Evolutionary conservation across 371 early-diverging fungal species (phyloP), one percentile per base, ranked within the genome.

Genomic region (Mucor racemosus): DNA sequence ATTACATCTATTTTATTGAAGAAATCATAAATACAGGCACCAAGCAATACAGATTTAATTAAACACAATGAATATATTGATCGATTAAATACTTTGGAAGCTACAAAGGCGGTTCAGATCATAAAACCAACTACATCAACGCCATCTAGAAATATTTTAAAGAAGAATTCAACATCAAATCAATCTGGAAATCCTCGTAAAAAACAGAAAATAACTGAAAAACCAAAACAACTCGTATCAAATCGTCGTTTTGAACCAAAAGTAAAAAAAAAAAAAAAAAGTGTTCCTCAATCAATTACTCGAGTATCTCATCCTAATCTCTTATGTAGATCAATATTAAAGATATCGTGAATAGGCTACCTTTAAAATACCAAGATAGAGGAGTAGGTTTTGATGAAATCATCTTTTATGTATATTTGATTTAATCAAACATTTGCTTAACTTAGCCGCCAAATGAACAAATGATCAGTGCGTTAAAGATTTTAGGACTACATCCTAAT

Each of bases 11-110:
- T 6, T 5, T 21, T 1, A 26, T 53, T 31, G 46, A 21, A 26
- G 3, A 53, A 39, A n/a, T 50, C 10, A 14, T 7, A 7, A 4
- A 61, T 35, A 7, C 26, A 59, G 39, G 6, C 42, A 0, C 21
- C 31, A 4, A 53, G 26, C 53, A 14, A 31, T 21, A 17, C 17
- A 8, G 48, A 48, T 7, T 21, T 53, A 26, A 26, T 31, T 6
- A 53, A 14, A 15, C 68, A 73, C n/a, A 53, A 64, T 11, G 67
- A 76, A 59, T 65, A 68, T 38, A 56, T 72, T 5, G 62, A 72
- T 13, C 62, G 67, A 63, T 38, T 65, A 60, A 70, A 73, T 53
- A 61, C 46, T 5, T 5, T 36, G 7, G 39, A 56, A 40, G 19
- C 50, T 46, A 14, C 21, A 21, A 10, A n/a, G n/a, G 44, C 39